Evolutionary conservation across 78 protist genomes (phyloP).

Genomic region (Andalucia godoyi): DNA sequence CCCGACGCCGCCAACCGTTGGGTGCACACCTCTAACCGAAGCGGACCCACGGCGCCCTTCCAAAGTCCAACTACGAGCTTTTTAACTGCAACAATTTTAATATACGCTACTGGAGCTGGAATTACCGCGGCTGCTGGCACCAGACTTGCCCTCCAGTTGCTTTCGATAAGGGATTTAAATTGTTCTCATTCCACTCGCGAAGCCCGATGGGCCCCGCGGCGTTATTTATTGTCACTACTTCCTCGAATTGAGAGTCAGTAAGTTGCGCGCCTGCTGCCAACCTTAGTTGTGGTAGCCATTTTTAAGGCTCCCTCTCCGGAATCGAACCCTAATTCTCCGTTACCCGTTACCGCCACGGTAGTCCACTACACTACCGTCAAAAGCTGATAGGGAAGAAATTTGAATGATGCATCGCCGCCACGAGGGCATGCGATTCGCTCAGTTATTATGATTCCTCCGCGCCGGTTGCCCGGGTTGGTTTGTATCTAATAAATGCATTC

Average conservation of each 20-base stretch:
- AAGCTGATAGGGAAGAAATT: constrained; percentile 85
- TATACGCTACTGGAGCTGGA: constrained; percentile 67
- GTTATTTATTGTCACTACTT: constrained; percentile 79
- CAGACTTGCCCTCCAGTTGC: constrained; percentile 87
- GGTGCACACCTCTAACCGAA: too few relatives aligned
- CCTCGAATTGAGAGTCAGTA: constrained; percentile 66
- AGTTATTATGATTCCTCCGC: constrained; percentile 67
- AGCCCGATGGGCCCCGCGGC: constrained; percentile 6
- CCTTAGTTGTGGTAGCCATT: constrained; percentile 76
- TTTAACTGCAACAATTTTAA: constrained; percentile 71
- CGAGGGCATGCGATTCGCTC: constrained; percentile 50
- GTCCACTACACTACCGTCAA: constrained; percentile 79
- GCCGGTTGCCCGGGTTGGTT: not conserved
- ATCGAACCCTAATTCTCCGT: constrained; percentile 79
- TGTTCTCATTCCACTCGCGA: constrained; percentile 61
- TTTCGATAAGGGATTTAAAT: constrained; percentile 55
- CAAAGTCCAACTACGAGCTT: constrained; percentile 66
- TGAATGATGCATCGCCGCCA: constrained; percentile 54
- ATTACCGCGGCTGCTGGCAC: constrained; percentile 93
- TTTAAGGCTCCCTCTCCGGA: constrained; percentile 76
- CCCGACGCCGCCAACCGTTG: too few relatives aligned
- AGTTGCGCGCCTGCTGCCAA: constrained; percentile 86
- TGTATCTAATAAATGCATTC: constrained; percentile 50
- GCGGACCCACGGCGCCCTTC: too few relatives aligned
- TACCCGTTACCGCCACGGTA: constrained; percentile 74